Conservation (phyloP, 768 basidiomycete genomes). For the Stropharia rugosoannulata region DNA sequence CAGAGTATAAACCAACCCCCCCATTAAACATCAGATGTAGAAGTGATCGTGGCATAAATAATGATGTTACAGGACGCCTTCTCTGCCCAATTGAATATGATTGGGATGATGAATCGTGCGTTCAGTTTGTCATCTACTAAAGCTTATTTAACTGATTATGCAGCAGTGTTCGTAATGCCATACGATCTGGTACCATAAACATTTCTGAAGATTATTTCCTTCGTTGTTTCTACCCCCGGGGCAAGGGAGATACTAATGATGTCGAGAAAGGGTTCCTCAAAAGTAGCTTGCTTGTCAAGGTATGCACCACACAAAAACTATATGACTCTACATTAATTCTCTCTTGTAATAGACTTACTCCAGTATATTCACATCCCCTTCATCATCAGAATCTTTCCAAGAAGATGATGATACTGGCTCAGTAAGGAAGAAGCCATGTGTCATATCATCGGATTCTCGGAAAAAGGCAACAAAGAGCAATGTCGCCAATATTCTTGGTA, state of each 20-base stretch:
- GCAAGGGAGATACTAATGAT: neutral
- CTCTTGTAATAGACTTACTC: conserved; percentile 7
- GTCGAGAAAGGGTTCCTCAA: conserved; percentile 10
- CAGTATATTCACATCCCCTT: conserved; percentile 14
- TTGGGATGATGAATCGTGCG: neutral
- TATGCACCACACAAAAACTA: too few species aligned
- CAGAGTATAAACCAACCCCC: neutral
- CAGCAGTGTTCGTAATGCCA: neutral
- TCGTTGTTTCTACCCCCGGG: neutral
- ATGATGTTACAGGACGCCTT: neutral
- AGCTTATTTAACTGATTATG: too few species aligned
- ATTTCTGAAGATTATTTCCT: neutral
- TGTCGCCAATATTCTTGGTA: conserved; percentile 13
- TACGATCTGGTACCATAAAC: neutral
- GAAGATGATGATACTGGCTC: conserved; percentile 9
- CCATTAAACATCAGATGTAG: neutral
- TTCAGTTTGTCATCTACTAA: too few species aligned
- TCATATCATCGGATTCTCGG: neutral
- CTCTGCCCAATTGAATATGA: conserved; percentile 1
- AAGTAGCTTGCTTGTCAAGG: conserved; percentile 13
- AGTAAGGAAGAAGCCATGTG: conserved; percentile 1
- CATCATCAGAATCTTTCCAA: conserved; percentile 12
- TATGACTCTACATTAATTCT: neutral
- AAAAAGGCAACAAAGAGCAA: conserved; percentile 13
- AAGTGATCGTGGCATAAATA: neutral